Conservation (phyloP, 176 grass and related monocot species). For the Neostapfia colusana region DNA sequence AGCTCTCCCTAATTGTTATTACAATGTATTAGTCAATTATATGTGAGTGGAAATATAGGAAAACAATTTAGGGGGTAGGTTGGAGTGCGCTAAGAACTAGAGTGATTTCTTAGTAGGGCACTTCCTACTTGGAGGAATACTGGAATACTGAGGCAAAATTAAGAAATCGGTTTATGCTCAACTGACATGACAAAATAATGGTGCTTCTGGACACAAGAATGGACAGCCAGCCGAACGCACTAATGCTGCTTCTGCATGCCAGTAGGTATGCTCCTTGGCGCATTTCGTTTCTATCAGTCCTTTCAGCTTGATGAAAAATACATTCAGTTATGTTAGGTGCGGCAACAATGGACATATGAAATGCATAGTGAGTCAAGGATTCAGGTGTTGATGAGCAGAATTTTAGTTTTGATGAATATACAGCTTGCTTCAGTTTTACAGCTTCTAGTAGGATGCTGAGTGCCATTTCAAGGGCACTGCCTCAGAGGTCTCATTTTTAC, state of each 20-base stretch:
- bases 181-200: background rate
- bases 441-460: no score
- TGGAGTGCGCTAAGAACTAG: background rate
- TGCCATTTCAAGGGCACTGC: no score
- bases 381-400: background rate
- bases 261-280: background rate
- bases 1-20: background rate
- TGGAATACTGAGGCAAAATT: no score
- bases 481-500: no score
- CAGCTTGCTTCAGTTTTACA: no score
- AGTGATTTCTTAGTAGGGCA: background rate
- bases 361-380: background rate
- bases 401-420: no score
- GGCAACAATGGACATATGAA: background rate
- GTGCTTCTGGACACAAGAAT: conserved; percentile 15
- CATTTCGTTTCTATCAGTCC: background rate
- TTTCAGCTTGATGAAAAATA: background rate
- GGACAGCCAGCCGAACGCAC: conserved; percentile 28
- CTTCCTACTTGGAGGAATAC: no score
- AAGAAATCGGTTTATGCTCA: no score
- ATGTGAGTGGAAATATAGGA: background rate
- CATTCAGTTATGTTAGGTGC: conserved; percentile 2
- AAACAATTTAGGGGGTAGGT: background rate
- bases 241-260: no score
- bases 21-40: background rate